Conservation (phyloP, 768 basidiomycete species). For the Lactarius trivialis region DNA sequence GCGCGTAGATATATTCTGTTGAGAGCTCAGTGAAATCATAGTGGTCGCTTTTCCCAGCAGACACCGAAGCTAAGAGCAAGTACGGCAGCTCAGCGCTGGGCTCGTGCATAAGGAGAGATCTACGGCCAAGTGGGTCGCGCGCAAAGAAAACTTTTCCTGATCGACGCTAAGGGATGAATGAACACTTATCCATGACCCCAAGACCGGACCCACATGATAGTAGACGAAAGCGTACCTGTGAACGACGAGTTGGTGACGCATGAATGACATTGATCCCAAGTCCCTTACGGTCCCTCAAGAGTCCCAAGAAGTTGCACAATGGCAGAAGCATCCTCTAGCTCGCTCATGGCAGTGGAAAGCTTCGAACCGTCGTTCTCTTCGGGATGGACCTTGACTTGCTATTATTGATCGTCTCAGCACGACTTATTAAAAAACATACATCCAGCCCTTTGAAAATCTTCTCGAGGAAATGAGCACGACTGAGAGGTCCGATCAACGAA, state of each 20-base stretch:
- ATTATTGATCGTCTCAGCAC: background rate
- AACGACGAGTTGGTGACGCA: conserved; percentile 5
- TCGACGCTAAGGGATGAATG: conserved; percentile 31
- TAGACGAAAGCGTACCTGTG: conserved; percentile 74
- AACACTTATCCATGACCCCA: background rate
- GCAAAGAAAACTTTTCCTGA: conserved; percentile 57
- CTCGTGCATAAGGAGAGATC: conserved; percentile 72
- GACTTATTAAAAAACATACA: conserved; percentile 34
- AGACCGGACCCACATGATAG: conserved; percentile 52
- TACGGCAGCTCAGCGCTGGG: conserved; percentile 44
- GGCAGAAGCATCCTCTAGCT: conserved; percentile 30
- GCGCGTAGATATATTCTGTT: conserved; percentile 48
- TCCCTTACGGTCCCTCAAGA: conserved; percentile 78
- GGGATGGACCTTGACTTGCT: conserved; percentile 39
- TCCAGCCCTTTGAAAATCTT: conserved; percentile 77
- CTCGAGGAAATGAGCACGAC: background rate
- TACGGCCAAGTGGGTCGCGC: conserved; percentile 78
- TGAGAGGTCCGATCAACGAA: background rate
- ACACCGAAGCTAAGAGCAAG: conserved; percentile 62
- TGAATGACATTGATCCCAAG: background rate
- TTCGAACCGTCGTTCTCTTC: conserved; percentile 70
- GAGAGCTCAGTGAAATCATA: conserved; percentile 56
- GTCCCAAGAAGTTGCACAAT: conserved; percentile 46
- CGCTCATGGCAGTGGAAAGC: conserved; percentile 34
- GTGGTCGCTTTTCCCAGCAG: conserved; percentile 40